Evolutionary conservation across 148 eudicot species (phyloP), one percentile per base, ranked within the genome.

Genomic region (Rhododendron simsii): DNA sequence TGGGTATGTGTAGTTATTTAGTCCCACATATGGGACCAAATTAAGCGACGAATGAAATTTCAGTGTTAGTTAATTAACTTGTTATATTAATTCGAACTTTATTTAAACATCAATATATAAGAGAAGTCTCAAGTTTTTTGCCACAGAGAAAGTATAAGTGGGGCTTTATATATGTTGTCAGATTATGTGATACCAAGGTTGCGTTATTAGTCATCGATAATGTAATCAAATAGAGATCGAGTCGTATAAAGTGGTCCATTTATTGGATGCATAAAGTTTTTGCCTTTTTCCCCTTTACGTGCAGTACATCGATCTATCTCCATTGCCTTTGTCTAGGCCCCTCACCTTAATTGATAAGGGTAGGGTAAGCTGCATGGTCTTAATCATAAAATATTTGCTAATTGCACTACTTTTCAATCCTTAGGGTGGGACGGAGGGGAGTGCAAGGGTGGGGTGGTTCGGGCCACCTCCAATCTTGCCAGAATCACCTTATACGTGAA

Each of bases 181-280:
- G 65, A 59, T 59, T 20, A 57, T 15, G 65, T 59, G 26, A 59
- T 18, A 59, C 65, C 65, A 7, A 65, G 59, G 45, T 84, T 37
- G 80, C 8, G 80, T 18, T 65, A 28, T 71, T 71, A 84, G 75
- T 75, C 30, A 75, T 51, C 53, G 63, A 75, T 74, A 15, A 11
- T 51, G 55, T 41, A 48, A 86, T 86, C 47, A 50, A 74, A 44
- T 41, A 45, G 35, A 50, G 83, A 47, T 47, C 11, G 57, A 28
- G 33, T 16, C 41, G 45, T 28, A 75, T 44, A 37, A 39, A 81
- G 73, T 86, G 39, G 33, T 82, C 75, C 26, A 77, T 78, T 44
- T 77, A 82, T 48, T 57, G 77, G 85, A 82, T 86, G 85, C 55
- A 33, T 51, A 86, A 87, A 59, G 82, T 87, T 47, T 83, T 44